Evolutionary conservation across 1,284 basidiomycete species (phyloP).

Genomic region (Trichosporon faecale): DNA sequence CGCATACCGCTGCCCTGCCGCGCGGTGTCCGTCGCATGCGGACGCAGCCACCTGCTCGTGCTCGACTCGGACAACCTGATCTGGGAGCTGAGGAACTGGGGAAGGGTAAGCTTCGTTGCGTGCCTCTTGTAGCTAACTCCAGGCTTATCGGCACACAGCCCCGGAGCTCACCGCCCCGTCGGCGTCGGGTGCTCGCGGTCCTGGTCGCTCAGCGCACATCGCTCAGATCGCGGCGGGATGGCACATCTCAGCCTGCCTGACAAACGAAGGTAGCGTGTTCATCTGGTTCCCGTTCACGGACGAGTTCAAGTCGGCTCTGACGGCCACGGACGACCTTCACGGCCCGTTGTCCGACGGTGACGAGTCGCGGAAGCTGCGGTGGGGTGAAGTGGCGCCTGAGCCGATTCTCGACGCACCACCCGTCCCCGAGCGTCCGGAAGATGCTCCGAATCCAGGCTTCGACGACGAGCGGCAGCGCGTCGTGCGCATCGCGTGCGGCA

Average conservation of each 20-base stretch:
- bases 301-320: slow-evolving; percentile 39
- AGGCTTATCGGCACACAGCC: slow-evolving; percentile 45
- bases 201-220: slow-evolving; percentile 33
- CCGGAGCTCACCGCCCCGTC: slow-evolving; percentile 35
- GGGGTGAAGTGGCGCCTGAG: slow-evolving; percentile 37
- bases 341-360: slow-evolving; percentile 28
- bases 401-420: slow-evolving; percentile 11
- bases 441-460: slow-evolving; percentile 53
- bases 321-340: slow-evolving; percentile 49
- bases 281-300: slow-evolving; percentile 66
- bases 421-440: slow-evolving; percentile 35
- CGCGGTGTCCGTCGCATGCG: slow-evolving; percentile 36
- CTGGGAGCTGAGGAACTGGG: slow-evolving; percentile 46
- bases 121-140: not conserved
- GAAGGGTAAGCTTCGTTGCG: slow-evolving; percentile 34
- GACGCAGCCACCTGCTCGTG: slow-evolving; percentile 41
- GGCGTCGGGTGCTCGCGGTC: slow-evolving; percentile 26
- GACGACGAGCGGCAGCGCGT: slow-evolving; percentile 55
- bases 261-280: slow-evolving; percentile 64
- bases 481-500: slow-evolving; percentile 72
- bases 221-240: slow-evolving; percentile 73
- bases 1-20: slow-evolving; percentile 40
- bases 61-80: slow-evolving; percentile 48
- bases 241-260: slow-evolving; percentile 67
- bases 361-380: slow-evolving; percentile 28